phyloP scores from a whole-genome alignment of 768 basidiomycete species.

The Termitomyces heimii region DNA sequence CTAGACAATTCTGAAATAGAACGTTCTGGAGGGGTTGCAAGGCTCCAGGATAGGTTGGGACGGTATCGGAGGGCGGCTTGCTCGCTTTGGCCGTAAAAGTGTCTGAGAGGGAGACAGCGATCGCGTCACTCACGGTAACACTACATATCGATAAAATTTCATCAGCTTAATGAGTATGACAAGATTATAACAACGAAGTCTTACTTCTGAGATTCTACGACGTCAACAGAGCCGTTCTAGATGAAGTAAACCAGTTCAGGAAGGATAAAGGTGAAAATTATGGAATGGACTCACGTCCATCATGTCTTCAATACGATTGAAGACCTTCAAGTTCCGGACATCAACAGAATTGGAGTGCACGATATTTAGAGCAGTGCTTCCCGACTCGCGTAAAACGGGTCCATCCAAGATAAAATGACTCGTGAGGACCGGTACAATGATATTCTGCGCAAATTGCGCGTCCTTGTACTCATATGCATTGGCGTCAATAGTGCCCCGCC shows the following conservation, averaged over 20 bases:
- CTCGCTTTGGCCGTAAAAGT: conserved; percentile 12
- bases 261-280: background rate
- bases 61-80: conserved; percentile 2
- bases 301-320: conserved; percentile 11
- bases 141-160: conserved; percentile 1
- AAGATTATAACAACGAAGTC: background rate
- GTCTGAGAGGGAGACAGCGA: conserved; percentile 11
- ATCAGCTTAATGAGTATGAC: background rate
- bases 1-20: conserved; percentile 10
- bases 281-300: conserved; percentile 5
- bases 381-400: conserved; percentile 11
- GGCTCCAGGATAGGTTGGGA: conserved; percentile 7
- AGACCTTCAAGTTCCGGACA: conserved; percentile 11
- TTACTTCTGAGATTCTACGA: conserved; percentile 15
- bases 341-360: conserved; percentile 11
- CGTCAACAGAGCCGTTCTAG: conserved; percentile 13
- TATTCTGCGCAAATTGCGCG: conserved; percentile 4
- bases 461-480: conserved; percentile 6
- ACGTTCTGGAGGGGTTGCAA: conserved; percentile 6
- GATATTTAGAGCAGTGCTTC: conserved; percentile 11
- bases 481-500: conserved; percentile 14
- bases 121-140: conserved; percentile 9
- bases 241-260: background rate
- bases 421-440: conserved; percentile 12
- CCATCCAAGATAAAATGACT: conserved; percentile 12